Evolutionary conservation across 441 rosid species (phyloP), one percentile per base, ranked within the genome.

Genomic region (Eugenia klotzschiana): DNA sequence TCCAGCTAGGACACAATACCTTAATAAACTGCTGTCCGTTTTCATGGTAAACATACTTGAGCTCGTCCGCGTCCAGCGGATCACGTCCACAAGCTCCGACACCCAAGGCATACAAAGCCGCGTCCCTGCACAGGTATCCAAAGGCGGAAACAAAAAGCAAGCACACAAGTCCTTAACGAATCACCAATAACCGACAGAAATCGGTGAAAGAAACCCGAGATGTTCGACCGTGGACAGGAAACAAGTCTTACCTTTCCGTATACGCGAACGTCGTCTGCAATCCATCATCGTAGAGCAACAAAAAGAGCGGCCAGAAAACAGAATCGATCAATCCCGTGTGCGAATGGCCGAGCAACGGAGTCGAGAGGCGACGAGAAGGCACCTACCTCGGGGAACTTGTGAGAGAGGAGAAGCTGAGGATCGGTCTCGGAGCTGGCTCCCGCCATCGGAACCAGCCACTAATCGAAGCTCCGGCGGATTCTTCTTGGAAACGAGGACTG

Each of bases 41-140:
- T 85, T 90, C 89, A 86, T 95, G 96, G 89, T 95, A 92, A 29
- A 94, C 94, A 87, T 84, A 95, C 79, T 95, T 94, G 23, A 97
- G 94, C 90, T 97, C 99, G 83, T 93, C 89, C 1, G 89, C 60
- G 86, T 95, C 98, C 82, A 90, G 85, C n/a, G 98, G 94, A 87
- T 95, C 90, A 41, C 84, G 81, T 55, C 92, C 93, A 88, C 98
- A 95, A n/a, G 97, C 97, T 82, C 98, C 98, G 49, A 94, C 82
- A 72, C 98, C 98, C 89, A 95, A 90, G 79, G 98, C 96, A 89
- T 97, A 94, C 72, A 95, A 57, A 25, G 91, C 96, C 40, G 86
- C 96, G 83, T 97, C 99, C 87, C 98, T 96, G 90, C 46, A 64
- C 46, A 40, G n/a, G 7, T 26, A 9, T 23, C 58, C 26, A 23